Evolutionary conservation across 2,329 filamentous ascomycete genomes (phyloP).

Genomic region (Chalara sp.): DNA sequence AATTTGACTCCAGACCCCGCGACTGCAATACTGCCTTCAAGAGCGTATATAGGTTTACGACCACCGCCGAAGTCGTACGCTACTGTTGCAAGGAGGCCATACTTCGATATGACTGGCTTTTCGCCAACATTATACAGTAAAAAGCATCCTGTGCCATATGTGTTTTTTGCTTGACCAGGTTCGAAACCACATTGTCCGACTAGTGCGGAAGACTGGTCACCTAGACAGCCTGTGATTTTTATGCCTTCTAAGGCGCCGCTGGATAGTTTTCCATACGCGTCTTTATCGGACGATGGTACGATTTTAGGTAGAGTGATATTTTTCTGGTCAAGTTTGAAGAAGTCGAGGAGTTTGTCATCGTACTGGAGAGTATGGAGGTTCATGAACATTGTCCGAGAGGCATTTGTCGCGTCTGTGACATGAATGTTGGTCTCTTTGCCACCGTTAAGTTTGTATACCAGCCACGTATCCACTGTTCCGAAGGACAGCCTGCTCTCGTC

Average conservation of each 20-base stretch:
- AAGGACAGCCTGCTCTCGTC: conserved; percentile 67
- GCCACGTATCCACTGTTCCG: conserved; percentile 76
- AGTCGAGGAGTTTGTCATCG: conserved; percentile 64
- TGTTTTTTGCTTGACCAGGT: conserved; percentile 78
- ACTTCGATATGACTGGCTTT: conserved; percentile 77
- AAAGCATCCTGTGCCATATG: conserved; percentile 82
- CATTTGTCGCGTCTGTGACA: conserved; percentile 76
- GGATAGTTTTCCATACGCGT: conserved; percentile 63
- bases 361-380: conserved; percentile 71
- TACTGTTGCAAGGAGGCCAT: conserved; percentile 79
- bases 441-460: conserved; percentile 74
- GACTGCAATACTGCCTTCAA: conserved; percentile 80
- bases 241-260: conserved; percentile 61
- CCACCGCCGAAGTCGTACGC: conserved; percentile 69
- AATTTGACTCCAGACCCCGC: conserved; percentile 78
- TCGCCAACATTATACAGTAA: conserved; percentile 77
- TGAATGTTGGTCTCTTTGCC: conserved; percentile 57
- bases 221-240: conserved; percentile 68
- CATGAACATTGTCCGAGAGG: conserved; percentile 85
- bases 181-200: conserved; percentile 80
- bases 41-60: conserved; percentile 57
- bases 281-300: conserved; percentile 63
- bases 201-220: conserved; percentile 73
- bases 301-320: conserved; percentile 73
- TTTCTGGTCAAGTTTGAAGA: conserved; percentile 64